Base-by-base conservation (phyloP, 2,329 filamentous ascomycete genomes). In the Diaporthe helianthi region DNA sequence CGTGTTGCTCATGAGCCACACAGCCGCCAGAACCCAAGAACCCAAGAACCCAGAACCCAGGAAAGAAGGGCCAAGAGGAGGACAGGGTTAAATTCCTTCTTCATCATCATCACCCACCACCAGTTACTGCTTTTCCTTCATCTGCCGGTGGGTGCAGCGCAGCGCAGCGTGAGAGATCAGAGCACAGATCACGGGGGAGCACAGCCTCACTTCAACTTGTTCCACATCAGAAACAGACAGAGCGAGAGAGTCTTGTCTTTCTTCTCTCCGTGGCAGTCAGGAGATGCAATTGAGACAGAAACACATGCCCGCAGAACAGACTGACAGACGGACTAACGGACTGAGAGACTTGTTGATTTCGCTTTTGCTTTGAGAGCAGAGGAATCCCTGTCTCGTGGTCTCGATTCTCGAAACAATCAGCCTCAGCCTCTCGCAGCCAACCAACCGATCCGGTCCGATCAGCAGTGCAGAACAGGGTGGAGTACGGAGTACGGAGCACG, bases 361-460 rank as follows among this genome's bases (percentile, higher is more conserved):
- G 2, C 4, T n/a, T 19, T 26, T 58, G 17, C 36, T 58, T 44
- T 58, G 36, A 26, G 22, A 15, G 33, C 31, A 24, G 12, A n/a
- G 36, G 17, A 8, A 33, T 24, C 36, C 54, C 26, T 41, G 36
- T 55, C 33, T 22, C 19, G 38, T 24, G 26, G 58, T 33, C 38
- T 47, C 58, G 55, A 60, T 60, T 60, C 41, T 47, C 58, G 58
- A 61, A 61, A 61, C 58, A 61, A 61, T 47, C 58, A 61, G 41
- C 58, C 58, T 33, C 41, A 60, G 55, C 41, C 55, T 19, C 41
- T 19, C 41, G 26, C 55, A 47, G 58, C 58, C 58, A 61, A 33
- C 58, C 58, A 61, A 61, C 58, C 58, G 58, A 61, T 61, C 58
- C 41, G 41, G 58, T 31, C 58, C 58, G 58, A 61, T 61, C 58